Base-by-base conservation (phyloP, 2,329 filamentous ascomycete genomes). In the Fusarium scirpi region DNA sequence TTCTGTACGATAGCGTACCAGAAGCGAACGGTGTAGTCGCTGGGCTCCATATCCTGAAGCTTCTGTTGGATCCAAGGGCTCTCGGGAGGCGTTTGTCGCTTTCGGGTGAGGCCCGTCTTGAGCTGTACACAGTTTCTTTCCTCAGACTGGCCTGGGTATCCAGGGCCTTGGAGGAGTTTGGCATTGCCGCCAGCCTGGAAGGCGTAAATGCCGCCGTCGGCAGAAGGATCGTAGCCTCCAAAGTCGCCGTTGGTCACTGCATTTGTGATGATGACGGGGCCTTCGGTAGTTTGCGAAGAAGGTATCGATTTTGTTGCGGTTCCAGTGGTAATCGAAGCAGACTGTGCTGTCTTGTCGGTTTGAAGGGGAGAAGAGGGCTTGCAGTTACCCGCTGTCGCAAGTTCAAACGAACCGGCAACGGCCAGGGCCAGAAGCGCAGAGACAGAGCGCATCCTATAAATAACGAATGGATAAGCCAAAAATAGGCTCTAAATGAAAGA, bases 1-100 rank as follows among this genome's bases (percentile, higher is more conserved):
- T 73, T 74, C 47, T 43, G 46, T 7, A 72, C 24, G 5, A 74
- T 32, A 2, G 45, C 30, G 27, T 74, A 74, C 57, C 61, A 74
- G 45, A 74, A 73, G 6, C 68, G 70, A n/a, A 74, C 61, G 2
- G 72, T 74, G 5, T 70, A 74, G 6, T 69, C 65, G 27, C 40
- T 66, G 2, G 62, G 57, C 15, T 73, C 59, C 51, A 74, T 27
- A 11, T 61, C 29, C 5, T 65, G 55, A 11, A 74, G 65, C 25
- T 65, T 25, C 43, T 74, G 72, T 25, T 74, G 63, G 10, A 74
- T 68, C 38, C 51, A 62, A 3, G 72, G 62, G 20, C 58, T 59
- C 5, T 69, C 58, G 4, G 41, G 48, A 20, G 20, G 10, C 3
- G 34, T 61, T 7, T 58, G 65, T 48, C 65, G 60, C 54, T 59